Base-by-base conservation (phyloP, 305 asterid species). In the Nicotiana rustica region DNA sequence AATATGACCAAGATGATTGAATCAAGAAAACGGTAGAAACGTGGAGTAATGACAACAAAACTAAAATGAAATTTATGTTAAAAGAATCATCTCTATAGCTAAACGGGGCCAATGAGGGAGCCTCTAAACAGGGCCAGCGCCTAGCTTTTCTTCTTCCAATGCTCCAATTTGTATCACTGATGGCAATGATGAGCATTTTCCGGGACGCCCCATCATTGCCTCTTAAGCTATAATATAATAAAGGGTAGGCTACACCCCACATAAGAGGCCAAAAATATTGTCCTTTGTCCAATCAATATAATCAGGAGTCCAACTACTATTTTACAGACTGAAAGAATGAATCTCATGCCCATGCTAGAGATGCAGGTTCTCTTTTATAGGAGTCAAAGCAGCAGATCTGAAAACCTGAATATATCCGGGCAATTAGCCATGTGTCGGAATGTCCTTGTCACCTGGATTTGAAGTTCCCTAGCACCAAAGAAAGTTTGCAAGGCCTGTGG, bases 271-370 rank as follows among this genome's bases (percentile, higher is more conserved):
- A 78, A 90, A 86, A 92, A 61, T 85, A 86, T 62, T 85, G 87
- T 90, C 86, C 88, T 85, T 84, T 83, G 82, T 78, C 91, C 90
- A 86, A 89, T 86, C 87, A 88, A 90, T 88, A 89, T 60, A 55
- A 84, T 86, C 68, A 86, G 91, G 84, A 18, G 87, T 88, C 81
- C 15, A 85, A 89, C 82, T 88, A 88, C 88, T 92, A 89, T 88
- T 85, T 87, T 88, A 91, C 95, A 92, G 85, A 91, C 84, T 81
- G 86, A 87, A 91, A 85, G 90, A 95, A 92, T 84, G 88, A 85
- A 88, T 86, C 89, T 77, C 91, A 79, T 80, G 83, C 84, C 92
- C 88, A 77, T 78, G 75, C 83, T 80, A 81, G 85, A 77, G 83
- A 82, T 80, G 85, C 82, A 87, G 81, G 83, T 81, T 86, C 86